Evolutionary conservation across 441 rosid genomes (phyloP).

Genomic region (Isatis lusitanica): DNA sequence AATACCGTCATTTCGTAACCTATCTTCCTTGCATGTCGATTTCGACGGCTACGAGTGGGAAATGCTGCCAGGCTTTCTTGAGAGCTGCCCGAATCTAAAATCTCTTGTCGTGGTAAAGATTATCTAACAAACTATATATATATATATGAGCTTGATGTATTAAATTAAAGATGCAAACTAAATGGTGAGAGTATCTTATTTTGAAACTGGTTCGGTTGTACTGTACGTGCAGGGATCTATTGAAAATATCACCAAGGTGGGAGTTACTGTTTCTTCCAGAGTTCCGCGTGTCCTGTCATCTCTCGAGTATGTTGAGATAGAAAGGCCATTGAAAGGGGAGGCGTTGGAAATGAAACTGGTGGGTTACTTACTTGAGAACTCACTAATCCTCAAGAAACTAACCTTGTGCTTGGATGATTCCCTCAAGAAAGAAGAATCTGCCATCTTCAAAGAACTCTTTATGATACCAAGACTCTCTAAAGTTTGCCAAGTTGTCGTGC

Average conservation of each 20-base stretch:
- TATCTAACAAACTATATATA: background rate
- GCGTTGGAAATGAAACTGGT: background rate
- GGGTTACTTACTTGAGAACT: slow-evolving; percentile 5
- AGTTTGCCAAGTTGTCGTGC: background rate
- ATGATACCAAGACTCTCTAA: background rate
- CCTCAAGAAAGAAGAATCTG: background rate
- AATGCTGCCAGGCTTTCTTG: slow-evolving; percentile 2
- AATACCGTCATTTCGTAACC: background rate
- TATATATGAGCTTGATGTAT: background rate
- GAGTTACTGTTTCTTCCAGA: background rate
- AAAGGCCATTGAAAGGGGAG: background rate
- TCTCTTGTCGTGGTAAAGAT: slow-evolving; percentile 3
- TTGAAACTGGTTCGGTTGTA: background rate
- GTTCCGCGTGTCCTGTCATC: background rate
- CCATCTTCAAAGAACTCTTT: background rate
- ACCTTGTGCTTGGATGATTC: background rate
- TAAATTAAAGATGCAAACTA: background rate
- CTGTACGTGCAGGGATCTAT: background rate
- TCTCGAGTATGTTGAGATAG: slow-evolving; percentile 19
- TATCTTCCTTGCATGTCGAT: background rate
- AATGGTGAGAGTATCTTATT: background rate
- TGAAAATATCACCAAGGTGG: background rate
- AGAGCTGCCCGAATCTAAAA: slow-evolving; percentile 1
- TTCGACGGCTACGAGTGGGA: background rate
- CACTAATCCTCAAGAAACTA: slow-evolving; percentile 10